Evolutionary conservation across 176 grass and related monocot genomes (phyloP).

Genomic region (Saccharum officinarum): DNA sequence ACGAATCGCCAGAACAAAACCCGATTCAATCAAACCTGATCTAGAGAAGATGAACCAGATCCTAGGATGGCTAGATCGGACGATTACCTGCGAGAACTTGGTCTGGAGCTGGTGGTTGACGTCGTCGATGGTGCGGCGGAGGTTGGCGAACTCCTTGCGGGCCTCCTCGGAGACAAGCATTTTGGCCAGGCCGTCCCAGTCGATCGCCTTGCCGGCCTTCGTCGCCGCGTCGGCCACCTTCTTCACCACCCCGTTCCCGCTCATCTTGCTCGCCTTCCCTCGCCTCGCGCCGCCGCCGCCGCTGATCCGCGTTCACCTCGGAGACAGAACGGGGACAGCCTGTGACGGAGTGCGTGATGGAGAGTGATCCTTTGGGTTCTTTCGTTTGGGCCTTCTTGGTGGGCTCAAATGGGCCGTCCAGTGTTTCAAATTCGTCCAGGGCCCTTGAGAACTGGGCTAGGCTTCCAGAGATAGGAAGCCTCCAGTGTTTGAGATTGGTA

Average conservation of each 20-base stretch:
- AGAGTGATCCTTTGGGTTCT: neutral
- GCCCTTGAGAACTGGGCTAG: neutral
- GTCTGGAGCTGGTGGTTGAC: conserved; percentile 76
- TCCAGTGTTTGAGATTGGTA: no score
- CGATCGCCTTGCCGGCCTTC: conserved; percentile 74
- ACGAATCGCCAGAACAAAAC: neutral
- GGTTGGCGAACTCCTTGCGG: conserved; percentile 69
- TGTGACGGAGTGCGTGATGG: neutral
- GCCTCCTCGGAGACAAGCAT: conserved; percentile 68
- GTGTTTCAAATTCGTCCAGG: neutral
- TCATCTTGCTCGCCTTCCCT: conserved; percentile 46
- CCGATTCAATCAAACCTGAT: neutral
- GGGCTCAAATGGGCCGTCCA: neutral
- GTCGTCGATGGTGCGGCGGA: conserved; percentile 73
- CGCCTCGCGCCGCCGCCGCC: neutral
- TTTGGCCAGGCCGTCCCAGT: conserved; percentile 76
- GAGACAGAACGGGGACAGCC: neutral
- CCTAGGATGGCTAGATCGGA: neutral
- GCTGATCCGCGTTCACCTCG: neutral
- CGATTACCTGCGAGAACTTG: conserved; percentile 63
- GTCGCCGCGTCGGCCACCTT: conserved; percentile 55
- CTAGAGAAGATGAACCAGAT: neutral
- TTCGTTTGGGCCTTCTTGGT: neutral
- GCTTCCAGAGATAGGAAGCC: neutral
- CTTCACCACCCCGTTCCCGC: conserved; percentile 56